Evolutionary conservation across 108 stramenopile genomes (phyloP), one percentile per base, ranked within the genome.

Genomic region (Discostella pseudostelligera): DNA sequence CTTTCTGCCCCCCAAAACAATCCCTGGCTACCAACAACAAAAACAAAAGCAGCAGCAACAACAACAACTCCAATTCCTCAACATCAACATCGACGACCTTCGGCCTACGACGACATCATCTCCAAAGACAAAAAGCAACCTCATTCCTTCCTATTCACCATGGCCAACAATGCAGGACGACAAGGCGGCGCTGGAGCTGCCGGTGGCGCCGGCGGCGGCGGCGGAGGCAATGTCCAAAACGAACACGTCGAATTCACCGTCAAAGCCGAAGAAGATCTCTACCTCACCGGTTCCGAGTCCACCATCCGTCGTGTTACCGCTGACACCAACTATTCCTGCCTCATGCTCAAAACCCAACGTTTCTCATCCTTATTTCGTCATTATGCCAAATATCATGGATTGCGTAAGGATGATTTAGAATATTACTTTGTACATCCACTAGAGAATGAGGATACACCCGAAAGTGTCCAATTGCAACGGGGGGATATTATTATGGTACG

Each of bases 381-480:
- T 77, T 99, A 99, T 70, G 98, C 97, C 56, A 99, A 99, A 70
- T 97, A 99, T 76, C 96, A 99, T 70, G 98, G 98, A 11, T 63
- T 99, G 48, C 69, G 95, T 28, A 99, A 99, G 77, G 98, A 99
- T 47, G 96, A 95, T 67, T 66, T 98, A 17, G 96, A 96, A 55
- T 98, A 96, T 59, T 96, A 90, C 72, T 98, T 98, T 72, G 95
- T 95, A 43, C 92, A 96, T 60, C 84, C 87, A 50, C 73, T 98
- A 25, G 94, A 93, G 80, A 92, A 94, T 59, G 95, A 96, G 53
- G 92, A 93, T 59, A 96, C 95, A 14, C 95, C 95, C 21, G 92
- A 93, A 59, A 76, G 82, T 28, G 95, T 96, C 10, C 95, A 96
- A 54, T 69, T 96, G 47, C 95, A 93, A 60, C 78, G 92, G 56